phyloP scores from a whole-genome alignment of 306 rosid genomes.

The Gillenia trifoliata region DNA sequence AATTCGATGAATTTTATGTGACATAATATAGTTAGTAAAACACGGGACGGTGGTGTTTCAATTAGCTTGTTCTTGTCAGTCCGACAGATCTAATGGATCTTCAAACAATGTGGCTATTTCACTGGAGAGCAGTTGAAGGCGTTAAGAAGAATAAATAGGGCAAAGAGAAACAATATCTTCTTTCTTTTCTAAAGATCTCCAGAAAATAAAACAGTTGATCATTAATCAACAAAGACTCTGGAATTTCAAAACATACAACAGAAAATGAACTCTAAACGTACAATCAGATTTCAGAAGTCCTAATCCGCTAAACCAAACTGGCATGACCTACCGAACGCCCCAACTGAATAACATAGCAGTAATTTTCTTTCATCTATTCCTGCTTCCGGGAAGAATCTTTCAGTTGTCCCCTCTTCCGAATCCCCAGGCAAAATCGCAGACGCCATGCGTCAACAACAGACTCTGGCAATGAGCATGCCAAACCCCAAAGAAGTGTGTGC shows the following conservation, averaged over 20 bases:
- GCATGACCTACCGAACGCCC: not conserved
- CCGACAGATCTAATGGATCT: not conserved
- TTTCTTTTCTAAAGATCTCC: not conserved
- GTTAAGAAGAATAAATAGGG: not conserved
- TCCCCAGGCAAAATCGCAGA: slow-evolving; percentile 52
- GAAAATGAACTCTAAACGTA: not conserved
- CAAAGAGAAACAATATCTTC: not conserved
- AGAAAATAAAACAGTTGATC: not conserved
- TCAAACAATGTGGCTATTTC: not conserved
- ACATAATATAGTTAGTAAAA: too few relatives aligned
- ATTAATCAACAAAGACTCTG: not conserved
- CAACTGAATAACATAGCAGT: not conserved
- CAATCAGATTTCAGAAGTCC: slow-evolving; percentile 7
- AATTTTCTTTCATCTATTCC: slow-evolving; percentile 24
- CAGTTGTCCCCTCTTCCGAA: slow-evolving; percentile 79
- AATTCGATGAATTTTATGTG: too few relatives aligned
- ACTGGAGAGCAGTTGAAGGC: not conserved
- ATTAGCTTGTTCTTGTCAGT: not conserved
- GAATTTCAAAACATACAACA: not conserved
- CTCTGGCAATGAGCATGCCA: slow-evolving; percentile 60
- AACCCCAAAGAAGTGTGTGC: slow-evolving; percentile 74
- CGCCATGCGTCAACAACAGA: slow-evolving; percentile 69
- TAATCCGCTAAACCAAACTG: slow-evolving; percentile 14
- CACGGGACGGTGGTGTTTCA: not conserved
- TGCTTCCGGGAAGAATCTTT: slow-evolving; percentile 65